Percentiles rank a stretch among this genome's conserved stretches.
Conservation (phyloP, 352 stramenopile species). For the Globisporangium rhizosaccharum region DNA sequence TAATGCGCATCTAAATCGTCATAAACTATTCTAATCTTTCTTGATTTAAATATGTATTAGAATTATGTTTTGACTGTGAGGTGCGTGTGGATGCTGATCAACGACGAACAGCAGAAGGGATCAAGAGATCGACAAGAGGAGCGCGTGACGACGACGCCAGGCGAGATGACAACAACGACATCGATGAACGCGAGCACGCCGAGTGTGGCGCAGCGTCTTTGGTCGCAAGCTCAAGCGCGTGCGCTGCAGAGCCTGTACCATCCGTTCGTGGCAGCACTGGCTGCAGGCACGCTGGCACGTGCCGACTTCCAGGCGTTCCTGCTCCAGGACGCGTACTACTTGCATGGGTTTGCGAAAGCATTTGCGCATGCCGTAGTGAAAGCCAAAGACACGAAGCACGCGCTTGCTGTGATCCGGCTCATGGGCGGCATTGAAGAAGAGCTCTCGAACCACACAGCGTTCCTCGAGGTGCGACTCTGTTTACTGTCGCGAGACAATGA, state of each 20-base stretch:
- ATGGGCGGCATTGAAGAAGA: slow-evolving; percentile 45
- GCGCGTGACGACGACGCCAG: too few species aligned
- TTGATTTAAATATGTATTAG: not conserved
- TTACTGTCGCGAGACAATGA: not conserved
- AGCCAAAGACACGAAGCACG: slow-evolving; percentile 21
- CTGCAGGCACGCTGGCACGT: slow-evolving; percentile 22
- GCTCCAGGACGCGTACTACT: slow-evolving; percentile 52
- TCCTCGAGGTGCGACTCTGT: slow-evolving; percentile 26
- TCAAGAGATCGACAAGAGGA: too few species aligned
- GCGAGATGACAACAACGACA: slow-evolving; percentile 1
- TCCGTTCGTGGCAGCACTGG: slow-evolving; percentile 40
- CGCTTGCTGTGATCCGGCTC: slow-evolving; percentile 31
- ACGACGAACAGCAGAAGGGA: too few species aligned
- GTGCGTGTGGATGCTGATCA: too few species aligned
- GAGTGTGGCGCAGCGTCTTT: slow-evolving; percentile 22
- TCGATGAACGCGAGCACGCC: not conserved
- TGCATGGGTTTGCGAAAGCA: slow-evolving; percentile 44
- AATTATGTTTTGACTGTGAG: too few species aligned
- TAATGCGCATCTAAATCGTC: too few species aligned
- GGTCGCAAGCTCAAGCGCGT: slow-evolving; percentile 22
- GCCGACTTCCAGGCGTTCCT: slow-evolving; percentile 40
- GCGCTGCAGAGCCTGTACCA: slow-evolving; percentile 43
- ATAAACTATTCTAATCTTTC: not conserved
- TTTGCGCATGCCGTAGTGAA: slow-evolving; percentile 47
- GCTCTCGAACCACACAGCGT: slow-evolving; percentile 35